Evolutionary conservation across 2,329 filamentous ascomycete genomes (phyloP).

Genomic region (Fusarium hainanense): DNA sequence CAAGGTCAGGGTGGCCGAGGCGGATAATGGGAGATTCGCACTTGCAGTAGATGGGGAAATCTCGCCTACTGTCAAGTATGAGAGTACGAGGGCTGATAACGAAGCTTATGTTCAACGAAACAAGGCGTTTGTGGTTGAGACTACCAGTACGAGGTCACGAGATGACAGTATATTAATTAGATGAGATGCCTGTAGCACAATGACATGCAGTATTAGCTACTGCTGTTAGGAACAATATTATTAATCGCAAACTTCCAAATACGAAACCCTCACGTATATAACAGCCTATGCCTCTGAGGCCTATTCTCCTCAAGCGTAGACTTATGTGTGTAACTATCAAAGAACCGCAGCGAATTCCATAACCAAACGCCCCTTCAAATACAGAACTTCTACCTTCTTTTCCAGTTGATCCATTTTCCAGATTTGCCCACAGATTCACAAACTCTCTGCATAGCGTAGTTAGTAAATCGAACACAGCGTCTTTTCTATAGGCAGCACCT

Average conservation of each 20-base stretch:
- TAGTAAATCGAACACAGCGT: neutral
- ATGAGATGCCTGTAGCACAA: neutral
- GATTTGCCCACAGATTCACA: slow-evolving; percentile 11
- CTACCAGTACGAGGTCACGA: neutral
- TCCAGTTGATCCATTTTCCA: slow-evolving; percentile 25
- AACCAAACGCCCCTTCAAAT: neutral
- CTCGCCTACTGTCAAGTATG: slow-evolving; percentile 14
- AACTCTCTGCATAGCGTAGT: slow-evolving; percentile 8
- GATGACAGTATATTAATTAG: neutral
- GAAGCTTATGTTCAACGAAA: neutral
- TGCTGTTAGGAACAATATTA: too few species aligned
- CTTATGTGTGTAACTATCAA: neutral
- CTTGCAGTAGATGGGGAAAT: slow-evolving; percentile 3
- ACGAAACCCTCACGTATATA: neutral
- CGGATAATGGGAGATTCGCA: slow-evolving; percentile 2
- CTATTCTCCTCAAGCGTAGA: neutral
- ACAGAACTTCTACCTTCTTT: neutral
- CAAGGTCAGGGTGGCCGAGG: slow-evolving; percentile 1
- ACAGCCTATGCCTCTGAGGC: neutral
- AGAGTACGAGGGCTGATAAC: slow-evolving; percentile 7
- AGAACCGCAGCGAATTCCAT: neutral
- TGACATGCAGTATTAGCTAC: too few species aligned
- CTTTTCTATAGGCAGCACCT: neutral
- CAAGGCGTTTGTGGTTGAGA: neutral
- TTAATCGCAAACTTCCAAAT: neutral